phyloP scores from a whole-genome alignment of 2,329 filamentous ascomycete genomes.

The Botrytis byssoidea region DNA sequence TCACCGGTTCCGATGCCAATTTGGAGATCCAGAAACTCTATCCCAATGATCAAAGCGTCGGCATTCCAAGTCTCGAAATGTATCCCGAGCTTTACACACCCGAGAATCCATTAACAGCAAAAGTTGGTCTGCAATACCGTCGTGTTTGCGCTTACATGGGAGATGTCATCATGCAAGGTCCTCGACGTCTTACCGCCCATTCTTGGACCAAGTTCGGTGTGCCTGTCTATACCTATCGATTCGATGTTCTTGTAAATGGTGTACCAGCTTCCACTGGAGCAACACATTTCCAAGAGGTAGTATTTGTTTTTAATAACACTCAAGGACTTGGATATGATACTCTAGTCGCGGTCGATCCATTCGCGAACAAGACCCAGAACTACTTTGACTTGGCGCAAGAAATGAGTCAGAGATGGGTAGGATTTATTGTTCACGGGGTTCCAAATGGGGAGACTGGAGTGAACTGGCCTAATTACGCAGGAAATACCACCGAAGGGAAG shows the following conservation, averaged over 20 bases:
- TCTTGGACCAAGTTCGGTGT: conserved; percentile 26
- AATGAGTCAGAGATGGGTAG: conserved; percentile 26
- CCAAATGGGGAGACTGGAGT: conserved; percentile 20
- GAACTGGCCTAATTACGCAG: conserved; percentile 4
- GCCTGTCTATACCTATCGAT: conserved; percentile 44
- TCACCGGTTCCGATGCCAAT: conserved; percentile 1
- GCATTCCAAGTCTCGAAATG: conserved; percentile 44
- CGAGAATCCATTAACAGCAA: conserved; percentile 22
- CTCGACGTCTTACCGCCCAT: conserved; percentile 21
- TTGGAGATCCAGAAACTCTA: conserved; percentile 47
- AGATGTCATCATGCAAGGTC: conserved; percentile 23
- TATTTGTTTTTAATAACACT: conserved; percentile 55
- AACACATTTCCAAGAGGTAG: conserved; percentile 49
- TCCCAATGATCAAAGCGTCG: conserved; percentile 49
- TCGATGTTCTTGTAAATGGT: conserved; percentile 44
- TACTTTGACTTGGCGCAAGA: conserved; percentile 17
- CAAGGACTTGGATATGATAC: conserved; percentile 48
- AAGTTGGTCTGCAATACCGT: conserved; percentile 40
- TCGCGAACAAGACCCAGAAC: not conserved
- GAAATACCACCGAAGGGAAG: not conserved
- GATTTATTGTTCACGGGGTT: conserved; percentile 20
- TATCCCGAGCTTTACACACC: conserved; percentile 30
- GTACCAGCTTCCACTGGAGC: conserved; percentile 32
- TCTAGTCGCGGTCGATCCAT: conserved; percentile 30
- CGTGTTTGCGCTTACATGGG: conserved; percentile 25